Evolutionary conservation across 164 flowering plant species (phyloP).

Genomic region (Taxillus chinensis): DNA sequence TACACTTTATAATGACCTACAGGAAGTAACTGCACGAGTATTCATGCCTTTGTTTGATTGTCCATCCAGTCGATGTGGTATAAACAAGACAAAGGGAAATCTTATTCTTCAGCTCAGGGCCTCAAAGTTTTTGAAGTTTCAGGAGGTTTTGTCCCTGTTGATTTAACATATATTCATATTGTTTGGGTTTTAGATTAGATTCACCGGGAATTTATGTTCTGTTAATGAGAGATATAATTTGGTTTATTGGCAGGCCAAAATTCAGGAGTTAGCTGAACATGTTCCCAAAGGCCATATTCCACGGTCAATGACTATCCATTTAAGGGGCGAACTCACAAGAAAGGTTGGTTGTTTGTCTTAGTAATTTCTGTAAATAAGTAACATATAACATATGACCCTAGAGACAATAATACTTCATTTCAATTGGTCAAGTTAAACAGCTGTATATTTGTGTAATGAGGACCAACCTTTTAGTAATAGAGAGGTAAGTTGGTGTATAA

Average conservation of each 20-base stretch:
- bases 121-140: constrained; percentile 92
- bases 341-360: constrained; percentile 37
- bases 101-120: constrained; percentile 95
- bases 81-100: constrained; percentile 66
- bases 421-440: too few species aligned
- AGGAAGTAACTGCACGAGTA: constrained; percentile 94
- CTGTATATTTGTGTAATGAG: too few species aligned
- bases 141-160: constrained; percentile 50
- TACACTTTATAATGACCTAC: constrained; percentile 8
- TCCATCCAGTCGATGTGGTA: constrained; percentile 63
- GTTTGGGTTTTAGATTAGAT: neutral
- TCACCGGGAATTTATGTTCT: neutral
- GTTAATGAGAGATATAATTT: neutral
- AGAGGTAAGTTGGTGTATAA: too few species aligned
- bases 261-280: constrained; percentile 97
- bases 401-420: too few species aligned
- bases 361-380: neutral
- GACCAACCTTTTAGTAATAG: too few species aligned
- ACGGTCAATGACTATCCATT: constrained; percentile 83
- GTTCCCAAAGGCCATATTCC: constrained; percentile 99
- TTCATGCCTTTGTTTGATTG: constrained; percentile 97
- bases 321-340: constrained; percentile 95
- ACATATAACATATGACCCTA: too few species aligned
- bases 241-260: constrained; percentile 65
- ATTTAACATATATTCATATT: neutral